Evolutionary conservation across 331 rosid species (phyloP), one percentile per base, ranked within the genome.

Genomic region (Dryas integrifolia): DNA sequence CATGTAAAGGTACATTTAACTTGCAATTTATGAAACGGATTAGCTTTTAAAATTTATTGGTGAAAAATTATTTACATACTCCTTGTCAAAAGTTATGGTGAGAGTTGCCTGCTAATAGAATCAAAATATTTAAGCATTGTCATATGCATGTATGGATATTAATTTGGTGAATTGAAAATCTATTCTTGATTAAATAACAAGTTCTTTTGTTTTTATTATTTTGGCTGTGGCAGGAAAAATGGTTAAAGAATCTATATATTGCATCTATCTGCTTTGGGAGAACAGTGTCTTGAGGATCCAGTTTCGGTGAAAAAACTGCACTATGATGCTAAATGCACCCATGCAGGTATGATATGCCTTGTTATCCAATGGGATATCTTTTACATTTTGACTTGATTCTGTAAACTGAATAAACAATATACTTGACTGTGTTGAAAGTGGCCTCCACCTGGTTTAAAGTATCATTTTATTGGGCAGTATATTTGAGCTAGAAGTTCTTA

Each of bases 181-280:
- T 14, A 46, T 64, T 57, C 48, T 58, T 46, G 7, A 9, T 38
- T 41, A 45, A 53, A 24, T 15, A 26, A n/a, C 41, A 14, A 41
- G 13, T 7, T 7, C 46, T 44, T 21, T 11, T 40, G 4, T 35
- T 9, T 12, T 40, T 4, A 13, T 7, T 18, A n/a, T 64, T 58
- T 51, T 77, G 49, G 50, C 56, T 4, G 3, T 78, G 49, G 65
- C 86, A 82, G 86, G 86, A 82, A 35, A 82, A 82, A 66, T 82
- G 86, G 86, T 58, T 73, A 43, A 82, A 82, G 81, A 78, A 78
- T 65, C 72, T 78, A 9, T 82, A 82, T 47, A 82, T 82, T 70
- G 80, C 86, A 39, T 80, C 86, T 5, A 65, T 82, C 67, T 65
- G 83, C 75, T 75, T 51, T 11, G 86, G 86, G 16, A 82, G 86